phyloP scores from a whole-genome alignment of 768 basidiomycete species.

The Tephrocybe sp. region DNA sequence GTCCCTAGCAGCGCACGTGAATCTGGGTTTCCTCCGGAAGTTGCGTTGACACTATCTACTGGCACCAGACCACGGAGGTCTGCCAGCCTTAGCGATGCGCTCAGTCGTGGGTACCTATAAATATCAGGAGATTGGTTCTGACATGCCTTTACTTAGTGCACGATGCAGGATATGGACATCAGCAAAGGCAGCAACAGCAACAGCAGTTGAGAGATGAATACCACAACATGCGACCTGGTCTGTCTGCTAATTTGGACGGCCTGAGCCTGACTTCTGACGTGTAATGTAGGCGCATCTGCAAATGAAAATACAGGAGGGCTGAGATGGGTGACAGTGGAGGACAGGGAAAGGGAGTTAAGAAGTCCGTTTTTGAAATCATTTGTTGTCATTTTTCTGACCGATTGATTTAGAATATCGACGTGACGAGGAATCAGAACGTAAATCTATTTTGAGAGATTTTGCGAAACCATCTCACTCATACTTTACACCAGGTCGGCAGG shows the following conservation, averaged over 20 bases:
- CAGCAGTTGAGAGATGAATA: slow-evolving; percentile 38
- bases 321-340: slow-evolving; percentile 37
- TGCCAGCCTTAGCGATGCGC: slow-evolving; percentile 74
- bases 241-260: slow-evolving; percentile 17
- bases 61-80: slow-evolving; percentile 66
- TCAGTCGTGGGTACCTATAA: slow-evolving; percentile 31
- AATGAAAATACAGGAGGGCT: slow-evolving; percentile 31
- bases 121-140: slow-evolving; percentile 8
- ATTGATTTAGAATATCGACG: slow-evolving; percentile 32
- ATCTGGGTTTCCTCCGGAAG: slow-evolving; percentile 12
- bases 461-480: not conserved
- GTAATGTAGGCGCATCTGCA: slow-evolving; percentile 14
- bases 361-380: slow-evolving; percentile 5
- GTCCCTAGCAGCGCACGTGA: slow-evolving; percentile 22
- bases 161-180: slow-evolving; percentile 25
- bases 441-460: not conserved
- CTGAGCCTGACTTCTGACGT: not conserved
- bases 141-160: slow-evolving; percentile 24
- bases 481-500: slow-evolving; percentile 12
- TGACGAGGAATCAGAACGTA: slow-evolving; percentile 45
- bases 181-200: slow-evolving; percentile 30
- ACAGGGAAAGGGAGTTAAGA: slow-evolving; percentile 33
- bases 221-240: slow-evolving; percentile 32
- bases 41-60: slow-evolving; percentile 38
- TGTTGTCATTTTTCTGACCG: not conserved